These are phyloP conservation scores for Cercospora sp. DNA, from an alignment of 2,329 filamentous ascomycete genomes.

Conservation along the genomic window DNA sequence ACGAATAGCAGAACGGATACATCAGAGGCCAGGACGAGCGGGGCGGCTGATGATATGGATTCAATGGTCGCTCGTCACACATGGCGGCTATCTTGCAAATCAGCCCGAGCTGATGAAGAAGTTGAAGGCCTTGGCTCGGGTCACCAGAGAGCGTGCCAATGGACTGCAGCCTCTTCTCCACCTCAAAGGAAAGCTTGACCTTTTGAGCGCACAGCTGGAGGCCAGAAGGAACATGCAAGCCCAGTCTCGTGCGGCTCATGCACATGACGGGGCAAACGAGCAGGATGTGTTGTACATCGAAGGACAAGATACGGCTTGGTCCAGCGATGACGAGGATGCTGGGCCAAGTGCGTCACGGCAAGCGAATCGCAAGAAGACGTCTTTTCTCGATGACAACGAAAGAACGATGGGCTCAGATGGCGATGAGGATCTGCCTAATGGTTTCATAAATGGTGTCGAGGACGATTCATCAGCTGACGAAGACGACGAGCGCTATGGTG, in stretches of 20 bases:
- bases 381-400: conserved; percentile 17
- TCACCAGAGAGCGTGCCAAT: conserved; percentile 81
- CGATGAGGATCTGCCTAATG: conserved; percentile 19
- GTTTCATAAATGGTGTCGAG: conserved; percentile 21
- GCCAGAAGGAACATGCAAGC: conserved; percentile 68
- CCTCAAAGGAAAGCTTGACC: conserved; percentile 91
- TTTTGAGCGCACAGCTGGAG: conserved; percentile 87
- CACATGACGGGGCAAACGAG: conserved; percentile 64
- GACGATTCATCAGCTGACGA: conserved; percentile 24
- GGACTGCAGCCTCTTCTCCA: conserved; percentile 79
- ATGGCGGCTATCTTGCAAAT: conserved; percentile 85
- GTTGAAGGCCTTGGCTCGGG: conserved; percentile 76
- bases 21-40: conserved; percentile 82
- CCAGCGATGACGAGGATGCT: conserved; percentile 50
- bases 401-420: conserved; percentile 21
- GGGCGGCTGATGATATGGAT: conserved; percentile 93
- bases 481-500: conserved; percentile 37
- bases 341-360: conserved; percentile 44
- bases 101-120: conserved; percentile 80
- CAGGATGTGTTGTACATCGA: conserved; percentile 84
- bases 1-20: conserved; percentile 82
- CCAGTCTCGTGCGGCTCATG: conserved; percentile 48
- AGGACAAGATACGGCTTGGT: conserved; percentile 65
- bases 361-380: conserved; percentile 34
- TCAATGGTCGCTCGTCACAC: conserved; percentile 88